Evolutionary conservation across 2,329 filamentous ascomycete species (phyloP).

Genomic region (Tolypocladium amazonense): DNA sequence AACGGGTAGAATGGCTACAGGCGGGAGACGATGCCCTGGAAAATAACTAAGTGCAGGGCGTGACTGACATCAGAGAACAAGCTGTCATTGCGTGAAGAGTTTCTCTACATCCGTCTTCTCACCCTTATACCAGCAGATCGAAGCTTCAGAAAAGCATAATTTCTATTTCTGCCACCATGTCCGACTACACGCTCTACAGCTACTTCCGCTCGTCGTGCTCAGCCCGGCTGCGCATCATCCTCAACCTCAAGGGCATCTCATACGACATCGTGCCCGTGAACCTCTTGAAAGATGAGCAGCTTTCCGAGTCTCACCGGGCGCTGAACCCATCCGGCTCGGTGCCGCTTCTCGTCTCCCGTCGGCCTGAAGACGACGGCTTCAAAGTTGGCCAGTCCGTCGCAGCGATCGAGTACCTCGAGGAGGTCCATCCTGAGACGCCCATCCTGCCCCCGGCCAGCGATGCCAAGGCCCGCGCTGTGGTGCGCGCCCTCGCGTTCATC

Average conservation of each 20-base stretch:
- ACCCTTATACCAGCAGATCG: too few species aligned
- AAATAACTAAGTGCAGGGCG: not conserved
- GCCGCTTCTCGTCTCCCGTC: slow-evolving; percentile 36
- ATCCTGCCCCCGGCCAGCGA: slow-evolving; percentile 40
- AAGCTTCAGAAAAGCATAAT: not conserved
- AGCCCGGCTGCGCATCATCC: slow-evolving; percentile 48
- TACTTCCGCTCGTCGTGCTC: slow-evolving; percentile 56
- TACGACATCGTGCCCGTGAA: slow-evolving; percentile 39
- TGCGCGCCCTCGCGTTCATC: slow-evolving; percentile 43
- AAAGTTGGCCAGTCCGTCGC: slow-evolving; percentile 47
- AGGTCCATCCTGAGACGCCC: slow-evolving; percentile 29
- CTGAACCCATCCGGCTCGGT: slow-evolving; percentile 45
- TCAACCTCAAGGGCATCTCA: slow-evolving; percentile 41
- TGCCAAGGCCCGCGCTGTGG: slow-evolving; percentile 31
- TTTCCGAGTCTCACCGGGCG: slow-evolving; percentile 28
- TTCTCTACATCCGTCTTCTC: not conserved
- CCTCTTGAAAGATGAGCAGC: slow-evolving; percentile 43
- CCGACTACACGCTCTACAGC: slow-evolving; percentile 37
- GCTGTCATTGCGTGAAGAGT: not conserved
- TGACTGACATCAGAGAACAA: not conserved
- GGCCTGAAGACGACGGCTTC: slow-evolving; percentile 17
- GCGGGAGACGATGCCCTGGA: not conserved
- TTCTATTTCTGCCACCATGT: slow-evolving; percentile 2
- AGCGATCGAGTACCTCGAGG: slow-evolving; percentile 52
- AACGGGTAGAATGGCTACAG: not conserved